Evolutionary conservation across 1,284 basidiomycete genomes (phyloP).

Genomic region (Vanrija pseudolonga): DNA sequence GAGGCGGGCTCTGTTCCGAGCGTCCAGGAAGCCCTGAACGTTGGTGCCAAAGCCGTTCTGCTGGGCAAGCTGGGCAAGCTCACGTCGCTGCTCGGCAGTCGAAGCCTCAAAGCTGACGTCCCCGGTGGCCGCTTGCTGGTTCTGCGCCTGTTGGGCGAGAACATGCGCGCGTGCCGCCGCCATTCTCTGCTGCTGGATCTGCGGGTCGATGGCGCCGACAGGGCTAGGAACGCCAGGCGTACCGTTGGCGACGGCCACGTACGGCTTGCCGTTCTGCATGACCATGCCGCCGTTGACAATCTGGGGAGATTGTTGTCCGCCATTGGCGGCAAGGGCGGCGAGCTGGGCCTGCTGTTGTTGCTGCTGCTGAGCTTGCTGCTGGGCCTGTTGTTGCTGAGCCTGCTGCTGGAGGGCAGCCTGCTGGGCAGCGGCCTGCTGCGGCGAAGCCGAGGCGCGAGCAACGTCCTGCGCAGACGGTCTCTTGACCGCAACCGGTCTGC

Average conservation of each 20-base stretch:
- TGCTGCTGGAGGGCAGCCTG: slow-evolving; percentile 5
- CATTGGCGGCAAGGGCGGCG: slow-evolving; percentile 5
- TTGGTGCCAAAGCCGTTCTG: slow-evolving; percentile 30
- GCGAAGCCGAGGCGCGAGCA: neutral
- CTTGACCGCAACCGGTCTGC: slow-evolving; percentile 3
- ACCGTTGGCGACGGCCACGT: slow-evolving; percentile 16
- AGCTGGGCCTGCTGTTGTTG: slow-evolving; percentile 9
- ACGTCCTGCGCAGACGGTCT: slow-evolving; percentile 7
- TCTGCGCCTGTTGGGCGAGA: slow-evolving; percentile 6
- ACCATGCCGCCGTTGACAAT: slow-evolving; percentile 22
- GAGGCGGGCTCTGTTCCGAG: slow-evolving; percentile 20
- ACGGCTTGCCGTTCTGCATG: slow-evolving; percentile 25
- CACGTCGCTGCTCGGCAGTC: slow-evolving; percentile 23
- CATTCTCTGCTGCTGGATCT: slow-evolving; percentile 18
- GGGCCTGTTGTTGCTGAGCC: slow-evolving; percentile 10
- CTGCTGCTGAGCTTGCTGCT: slow-evolving; percentile 11
- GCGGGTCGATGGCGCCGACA: slow-evolving; percentile 15
- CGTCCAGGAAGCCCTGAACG: slow-evolving; percentile 29
- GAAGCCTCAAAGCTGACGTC: slow-evolving; percentile 16
- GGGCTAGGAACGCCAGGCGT: slow-evolving; percentile 11
- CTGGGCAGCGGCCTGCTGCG: slow-evolving; percentile 6
- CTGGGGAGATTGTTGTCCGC: slow-evolving; percentile 19
- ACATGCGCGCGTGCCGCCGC: slow-evolving; percentile 13
- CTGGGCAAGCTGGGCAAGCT: slow-evolving; percentile 16
- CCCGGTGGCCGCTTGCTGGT: slow-evolving; percentile 1